Conservation (phyloP, 805 yeast species). For the Sugiyamaella chiloensis region DNA sequence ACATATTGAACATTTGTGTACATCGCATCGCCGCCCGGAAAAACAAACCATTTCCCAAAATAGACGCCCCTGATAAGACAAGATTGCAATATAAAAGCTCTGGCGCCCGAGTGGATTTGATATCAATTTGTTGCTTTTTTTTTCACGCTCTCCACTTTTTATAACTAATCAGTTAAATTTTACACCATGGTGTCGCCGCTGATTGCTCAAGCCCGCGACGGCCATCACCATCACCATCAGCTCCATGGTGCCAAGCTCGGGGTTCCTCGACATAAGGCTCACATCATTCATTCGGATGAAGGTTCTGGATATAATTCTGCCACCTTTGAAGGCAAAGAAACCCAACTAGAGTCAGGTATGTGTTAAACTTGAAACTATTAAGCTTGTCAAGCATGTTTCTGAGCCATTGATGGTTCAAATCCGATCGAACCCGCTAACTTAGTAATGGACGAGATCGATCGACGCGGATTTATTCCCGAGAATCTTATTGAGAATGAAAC, state of each 20-base stretch:
- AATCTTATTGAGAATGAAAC: conserved; percentile 80
- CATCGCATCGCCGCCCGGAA: conserved; percentile 5
- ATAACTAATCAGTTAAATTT: too few relatives aligned
- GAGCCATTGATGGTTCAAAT: not conserved
- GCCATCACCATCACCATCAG: not conserved
- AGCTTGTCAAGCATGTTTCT: not conserved
- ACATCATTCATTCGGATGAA: conserved; percentile 24
- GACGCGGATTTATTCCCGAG: conserved; percentile 87
- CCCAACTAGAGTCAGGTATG: conserved; percentile 59
- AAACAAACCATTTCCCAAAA: not conserved
- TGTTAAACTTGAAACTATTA: not conserved
- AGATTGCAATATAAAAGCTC: not conserved
- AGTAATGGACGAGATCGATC: conserved; percentile 78
- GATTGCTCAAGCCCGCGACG: conserved; percentile 2
- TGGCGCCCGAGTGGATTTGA: not conserved
- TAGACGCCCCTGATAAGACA: not conserved
- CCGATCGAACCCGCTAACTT: not conserved
- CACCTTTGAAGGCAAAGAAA: conserved; percentile 75
- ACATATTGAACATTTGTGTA: conserved; percentile 6
- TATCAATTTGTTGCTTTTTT: not conserved
- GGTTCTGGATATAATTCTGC: conserved; percentile 64
- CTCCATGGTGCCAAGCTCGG: conserved; percentile 20
- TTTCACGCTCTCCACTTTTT: not conserved
- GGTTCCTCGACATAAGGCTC: conserved; percentile 28
- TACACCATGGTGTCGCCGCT: conserved; percentile 10